phyloP scores from a whole-genome alignment of 768 basidiomycete species.

The Suillus alpinus region DNA sequence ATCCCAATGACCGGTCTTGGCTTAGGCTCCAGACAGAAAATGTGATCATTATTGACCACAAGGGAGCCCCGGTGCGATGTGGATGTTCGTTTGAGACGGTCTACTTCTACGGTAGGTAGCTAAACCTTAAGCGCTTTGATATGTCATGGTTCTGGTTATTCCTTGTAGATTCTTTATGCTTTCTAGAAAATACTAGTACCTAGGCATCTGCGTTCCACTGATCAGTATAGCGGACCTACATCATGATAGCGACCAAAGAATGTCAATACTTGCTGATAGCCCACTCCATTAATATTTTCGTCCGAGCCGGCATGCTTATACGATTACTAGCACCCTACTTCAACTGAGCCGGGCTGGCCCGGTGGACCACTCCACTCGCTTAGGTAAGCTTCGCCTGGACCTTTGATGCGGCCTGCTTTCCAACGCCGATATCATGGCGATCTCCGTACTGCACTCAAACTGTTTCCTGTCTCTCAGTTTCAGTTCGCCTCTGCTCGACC shows the following conservation, averaged over 20 bases:
- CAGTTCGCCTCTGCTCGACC: conserved; percentile 2
- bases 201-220: neutral
- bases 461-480: conserved; percentile 4
- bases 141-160: neutral
- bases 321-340: neutral
- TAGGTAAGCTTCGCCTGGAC: conserved; percentile 1
- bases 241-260: too few species aligned
- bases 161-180: neutral
- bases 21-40: neutral
- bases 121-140: neutral
- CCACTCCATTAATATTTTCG: neutral
- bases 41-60: neutral
- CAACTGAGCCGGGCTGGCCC: neutral
- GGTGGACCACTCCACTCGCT: neutral
- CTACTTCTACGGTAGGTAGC: neutral
- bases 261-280: too few species aligned
- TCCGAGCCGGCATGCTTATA: neutral
- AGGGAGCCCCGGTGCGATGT: neutral
- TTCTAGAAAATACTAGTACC: neutral
- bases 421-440: conserved; percentile 28
- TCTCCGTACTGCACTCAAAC: conserved; percentile 17
- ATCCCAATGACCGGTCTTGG: neutral
- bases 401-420: conserved; percentile 5
- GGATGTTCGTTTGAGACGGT: neutral
- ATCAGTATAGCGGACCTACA: too few species aligned